Evolutionary conservation across 148 eudicot species (phyloP).

Genomic region (Vaccinium myrtillus): DNA sequence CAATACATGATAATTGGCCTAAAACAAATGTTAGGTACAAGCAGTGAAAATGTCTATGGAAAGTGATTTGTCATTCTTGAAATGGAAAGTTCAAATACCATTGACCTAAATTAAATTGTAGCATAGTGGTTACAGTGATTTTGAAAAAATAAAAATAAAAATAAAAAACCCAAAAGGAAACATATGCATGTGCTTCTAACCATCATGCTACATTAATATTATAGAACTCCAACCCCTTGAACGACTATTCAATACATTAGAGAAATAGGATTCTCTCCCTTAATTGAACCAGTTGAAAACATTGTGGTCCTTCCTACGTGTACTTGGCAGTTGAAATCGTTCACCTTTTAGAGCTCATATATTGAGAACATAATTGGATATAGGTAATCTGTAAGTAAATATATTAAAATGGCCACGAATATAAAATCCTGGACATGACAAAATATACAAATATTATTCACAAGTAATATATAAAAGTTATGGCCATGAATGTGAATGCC

Average conservation of each 20-base stretch:
- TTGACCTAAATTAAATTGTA: not conserved
- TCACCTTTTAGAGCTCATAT: no score
- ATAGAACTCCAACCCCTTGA: not conserved
- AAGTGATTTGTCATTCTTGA: constrained; percentile 4
- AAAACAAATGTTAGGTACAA: not conserved
- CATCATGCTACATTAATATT: constrained; percentile 4
- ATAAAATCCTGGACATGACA: not conserved
- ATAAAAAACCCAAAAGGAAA: not conserved
- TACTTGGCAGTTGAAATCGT: no score
- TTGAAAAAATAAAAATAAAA: not conserved
- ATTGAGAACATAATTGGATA: not conserved
- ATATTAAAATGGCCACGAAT: not conserved
- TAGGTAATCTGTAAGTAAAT: not conserved
- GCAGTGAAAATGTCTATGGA: not conserved
- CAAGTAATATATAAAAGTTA: not conserved
- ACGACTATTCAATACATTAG: constrained; percentile 4
- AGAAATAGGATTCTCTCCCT: not conserved
- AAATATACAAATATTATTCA: not conserved
- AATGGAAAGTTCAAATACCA: constrained; percentile 2
- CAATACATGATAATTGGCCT: not conserved
- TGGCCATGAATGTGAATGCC: constrained; percentile 17
- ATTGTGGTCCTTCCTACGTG: no score
- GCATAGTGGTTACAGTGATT: not conserved
- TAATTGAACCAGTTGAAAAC: not conserved
- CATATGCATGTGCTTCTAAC: constrained; percentile 20